Conservation (phyloP, 2,329 filamentous ascomycete species). For the Aspergillus bombycis region DNA sequence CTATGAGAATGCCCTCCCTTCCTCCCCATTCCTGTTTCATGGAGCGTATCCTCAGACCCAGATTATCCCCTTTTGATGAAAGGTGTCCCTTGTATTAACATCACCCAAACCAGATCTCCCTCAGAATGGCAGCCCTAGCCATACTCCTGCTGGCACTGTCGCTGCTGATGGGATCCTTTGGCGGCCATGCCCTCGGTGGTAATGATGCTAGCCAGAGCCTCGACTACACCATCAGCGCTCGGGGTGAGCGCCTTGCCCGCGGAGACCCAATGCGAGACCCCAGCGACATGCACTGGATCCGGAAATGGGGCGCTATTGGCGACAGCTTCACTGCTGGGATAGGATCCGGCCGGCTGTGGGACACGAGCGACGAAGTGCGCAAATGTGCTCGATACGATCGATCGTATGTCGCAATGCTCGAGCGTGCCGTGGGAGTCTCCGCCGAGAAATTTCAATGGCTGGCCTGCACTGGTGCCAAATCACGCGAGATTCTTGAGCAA, state of each 20-base stretch:
- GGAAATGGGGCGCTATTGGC: constrained; percentile 40
- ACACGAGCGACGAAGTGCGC: constrained; percentile 32
- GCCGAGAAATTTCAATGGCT: constrained; percentile 6
- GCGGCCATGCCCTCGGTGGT: not conserved
- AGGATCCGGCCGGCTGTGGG: constrained; percentile 27
- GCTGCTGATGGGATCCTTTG: not conserved
- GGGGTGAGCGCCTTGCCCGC: not conserved
- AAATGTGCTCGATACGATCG: constrained; percentile 22
- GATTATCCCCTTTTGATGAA: not conserved
- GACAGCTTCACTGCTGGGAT: constrained; percentile 46
- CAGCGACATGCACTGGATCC: constrained; percentile 29
- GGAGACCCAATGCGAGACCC: not conserved
- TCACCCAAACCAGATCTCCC: not conserved
- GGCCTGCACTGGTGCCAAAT: constrained; percentile 13
- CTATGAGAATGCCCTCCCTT: not conserved
- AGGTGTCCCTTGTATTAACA: not conserved
- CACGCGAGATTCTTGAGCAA: constrained; percentile 11
- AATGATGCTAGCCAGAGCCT: not conserved
- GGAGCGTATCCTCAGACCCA: not conserved
- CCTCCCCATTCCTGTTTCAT: not conserved
- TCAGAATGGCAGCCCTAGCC: not conserved
- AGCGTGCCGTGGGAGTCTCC: not conserved
- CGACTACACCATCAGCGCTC: not conserved
- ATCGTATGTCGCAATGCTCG: constrained; percentile 10
- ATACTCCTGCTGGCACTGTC: not conserved